phyloP scores from a whole-genome alignment of 345 rosid genomes.

The Noccaea caerulescens region DNA sequence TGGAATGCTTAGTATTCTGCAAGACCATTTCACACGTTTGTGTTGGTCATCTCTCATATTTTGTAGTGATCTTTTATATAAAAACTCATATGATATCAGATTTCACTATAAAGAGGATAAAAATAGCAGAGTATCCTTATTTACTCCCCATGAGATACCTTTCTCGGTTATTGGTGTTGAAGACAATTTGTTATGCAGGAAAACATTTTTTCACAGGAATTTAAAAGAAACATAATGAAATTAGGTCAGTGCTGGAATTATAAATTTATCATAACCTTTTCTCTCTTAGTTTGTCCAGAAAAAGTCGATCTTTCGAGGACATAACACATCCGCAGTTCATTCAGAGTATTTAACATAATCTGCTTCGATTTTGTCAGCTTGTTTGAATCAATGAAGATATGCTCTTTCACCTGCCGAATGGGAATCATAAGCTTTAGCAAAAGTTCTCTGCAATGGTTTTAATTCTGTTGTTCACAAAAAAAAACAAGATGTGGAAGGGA shows the following conservation, averaged over 20 bases:
- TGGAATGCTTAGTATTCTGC: constrained; percentile 63
- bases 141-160: constrained; percentile 5
- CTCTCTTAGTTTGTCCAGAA: constrained; percentile 56
- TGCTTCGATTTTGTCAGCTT: constrained; percentile 82
- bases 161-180: constrained; percentile 21
- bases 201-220: not conserved
- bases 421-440: constrained; percentile 31
- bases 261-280: constrained; percentile 58
- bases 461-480: constrained; percentile 15
- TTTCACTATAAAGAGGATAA: not conserved
- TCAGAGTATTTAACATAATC: constrained; percentile 75
- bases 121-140: constrained; percentile 19
- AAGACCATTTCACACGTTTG: constrained; percentile 35
- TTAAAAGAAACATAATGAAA: constrained; percentile 21
- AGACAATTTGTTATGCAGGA: constrained; percentile 20
- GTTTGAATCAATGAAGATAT: constrained; percentile 73
- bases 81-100: constrained; percentile 2
- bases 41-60: constrained; percentile 18
- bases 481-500: constrained; percentile 11
- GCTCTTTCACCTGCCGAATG: constrained; percentile 68
- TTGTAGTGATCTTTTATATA: constrained; percentile 11
- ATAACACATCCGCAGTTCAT: constrained; percentile 80
- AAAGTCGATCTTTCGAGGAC: constrained; percentile 62
- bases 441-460: constrained; percentile 5
- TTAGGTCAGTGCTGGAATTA: constrained; percentile 9